Base-by-base conservation (phyloP, 1,139 yeast species). In the Candida albicans region DNA sequence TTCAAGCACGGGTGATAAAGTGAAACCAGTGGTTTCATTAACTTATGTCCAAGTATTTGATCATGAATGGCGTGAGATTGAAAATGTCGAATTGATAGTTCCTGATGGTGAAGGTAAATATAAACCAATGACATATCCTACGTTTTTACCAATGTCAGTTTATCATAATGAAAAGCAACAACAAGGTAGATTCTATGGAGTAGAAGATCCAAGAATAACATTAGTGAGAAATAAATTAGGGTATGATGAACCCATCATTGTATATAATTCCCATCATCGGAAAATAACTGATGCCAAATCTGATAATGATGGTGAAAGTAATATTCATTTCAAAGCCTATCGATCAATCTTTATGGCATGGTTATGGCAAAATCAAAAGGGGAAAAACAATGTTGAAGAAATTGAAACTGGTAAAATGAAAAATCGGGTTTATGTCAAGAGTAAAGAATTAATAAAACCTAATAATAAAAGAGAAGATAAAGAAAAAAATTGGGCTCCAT, bases 161-260 rank as follows among this genome's bases (percentile, higher is more conserved):
- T 65, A 52, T 47, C 68, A 64, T 41, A 63, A 66, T 44, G 54
- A 54, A 18, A 52, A 57, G n/a, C 46, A 53, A 15, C 45, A 51
- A 2, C 48, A 54, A 2, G 48, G 48, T n/a, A 54, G 54, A 35
- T 69, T 56, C 46, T 65, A 66, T 47, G 77, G 77, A 0, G 72
- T 75, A 1, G 77, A 71, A 50, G 77, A 71, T 44, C 72, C 76
- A 0, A 58, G 74, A 35, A 52, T 70, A 9, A 39, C 68, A 8
- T 48, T 70, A 7, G 62, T 65, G 2, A 58, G 54, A 33, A 68
- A 68, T 44, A 48, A 57, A 25, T 42, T 49, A 8, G 75, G 75
- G 1, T 52, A 59, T 44, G 69, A 67, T 32, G 76, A 71, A 44
- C 77, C 76, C 0, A 43, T 70, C 13, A 51, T 71, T 35, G 46